Percentiles rank a stretch among this genome's conserved stretches.
Evolutionary conservation across 352 stramenopile species (phyloP).

Genomic region (Thalassiosira oceanica): DNA sequence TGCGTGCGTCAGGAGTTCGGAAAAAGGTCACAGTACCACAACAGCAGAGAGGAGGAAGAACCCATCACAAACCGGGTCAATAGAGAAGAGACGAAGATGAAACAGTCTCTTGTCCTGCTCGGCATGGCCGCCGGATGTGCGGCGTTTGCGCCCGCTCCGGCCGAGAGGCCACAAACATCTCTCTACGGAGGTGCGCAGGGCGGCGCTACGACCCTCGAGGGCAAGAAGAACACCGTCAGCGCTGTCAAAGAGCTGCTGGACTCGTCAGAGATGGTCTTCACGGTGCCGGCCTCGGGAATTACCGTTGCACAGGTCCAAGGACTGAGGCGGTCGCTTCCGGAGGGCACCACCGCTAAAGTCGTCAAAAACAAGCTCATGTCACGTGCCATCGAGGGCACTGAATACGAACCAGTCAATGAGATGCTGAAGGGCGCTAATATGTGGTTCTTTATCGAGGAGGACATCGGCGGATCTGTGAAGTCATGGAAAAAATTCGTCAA

Average conservation of each 20-base stretch:
- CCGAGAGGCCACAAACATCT: constrained; percentile 16
- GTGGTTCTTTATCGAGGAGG: constrained; percentile 86
- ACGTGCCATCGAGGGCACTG: constrained; percentile 73
- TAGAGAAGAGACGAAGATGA: constrained; percentile 18
- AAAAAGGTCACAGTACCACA: no score
- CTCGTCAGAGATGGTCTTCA: constrained; percentile 79
- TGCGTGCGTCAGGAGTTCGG: no score
- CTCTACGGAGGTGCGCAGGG: constrained; percentile 64
- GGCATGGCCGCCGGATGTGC: constrained; percentile 19
- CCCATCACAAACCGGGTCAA: background rate
- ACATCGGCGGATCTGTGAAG: constrained; percentile 80
- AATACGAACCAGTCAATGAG: constrained; percentile 56
- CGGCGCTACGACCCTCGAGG: constrained; percentile 61
- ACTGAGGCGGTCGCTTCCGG: constrained; percentile 74
- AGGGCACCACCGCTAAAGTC: constrained; percentile 72
- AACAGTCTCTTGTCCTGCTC: constrained; percentile 34
- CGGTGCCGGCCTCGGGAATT: constrained; percentile 66
- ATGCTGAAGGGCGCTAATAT: constrained; percentile 81
- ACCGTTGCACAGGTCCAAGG: constrained; percentile 65
- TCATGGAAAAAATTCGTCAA: constrained; percentile 78
- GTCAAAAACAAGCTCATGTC: constrained; percentile 85
- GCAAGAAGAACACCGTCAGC: constrained; percentile 63
- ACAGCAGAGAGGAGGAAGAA: no score
- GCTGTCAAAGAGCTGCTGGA: constrained; percentile 69
- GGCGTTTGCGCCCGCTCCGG: constrained; percentile 14